Percentiles rank a stretch among this genome's conserved stretches.
Evolutionary conservation across 2,329 filamentous ascomycete genomes (phyloP).

Genomic region (Cytospora piceae): DNA sequence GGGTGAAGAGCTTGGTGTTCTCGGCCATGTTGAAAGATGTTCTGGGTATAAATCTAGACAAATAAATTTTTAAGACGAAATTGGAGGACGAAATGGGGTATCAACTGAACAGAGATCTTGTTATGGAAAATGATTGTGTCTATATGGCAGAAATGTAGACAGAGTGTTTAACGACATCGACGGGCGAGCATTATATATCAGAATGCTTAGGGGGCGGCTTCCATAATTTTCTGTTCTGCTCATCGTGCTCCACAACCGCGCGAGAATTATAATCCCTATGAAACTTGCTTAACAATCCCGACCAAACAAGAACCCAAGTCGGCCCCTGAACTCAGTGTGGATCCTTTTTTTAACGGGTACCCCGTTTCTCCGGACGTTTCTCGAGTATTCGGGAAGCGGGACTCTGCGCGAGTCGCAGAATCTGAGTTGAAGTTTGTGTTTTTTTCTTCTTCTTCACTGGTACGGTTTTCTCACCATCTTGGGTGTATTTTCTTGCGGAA

Average conservation of each 20-base stretch:
- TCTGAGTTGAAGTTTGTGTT: too few species aligned
- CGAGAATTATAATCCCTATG: neutral
- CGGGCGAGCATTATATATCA: constrained; percentile 13
- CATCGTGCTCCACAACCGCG: constrained; percentile 4
- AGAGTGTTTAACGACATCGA: neutral
- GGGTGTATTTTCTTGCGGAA: too few species aligned
- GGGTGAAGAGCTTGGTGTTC: constrained; percentile 46
- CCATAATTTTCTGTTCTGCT: neutral
- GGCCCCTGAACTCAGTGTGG: neutral
- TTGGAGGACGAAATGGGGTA: neutral
- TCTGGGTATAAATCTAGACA: neutral
- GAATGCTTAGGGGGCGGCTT: constrained; percentile 1
- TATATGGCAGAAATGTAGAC: too few species aligned
- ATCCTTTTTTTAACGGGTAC: neutral
- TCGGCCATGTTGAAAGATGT: constrained; percentile 23
- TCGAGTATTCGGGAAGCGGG: neutral
- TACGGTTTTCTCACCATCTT: too few species aligned
- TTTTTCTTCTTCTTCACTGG: too few species aligned
- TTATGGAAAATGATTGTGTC: neutral
- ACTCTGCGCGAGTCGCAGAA: neutral
- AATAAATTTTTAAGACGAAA: neutral
- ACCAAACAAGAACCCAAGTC: neutral
- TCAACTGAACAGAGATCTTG: neutral
- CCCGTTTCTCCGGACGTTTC: neutral
- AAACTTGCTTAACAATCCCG: neutral